Base-by-base conservation (phyloP, 2,329 filamentous ascomycete species). In the Nigrospora osmanthi region DNA sequence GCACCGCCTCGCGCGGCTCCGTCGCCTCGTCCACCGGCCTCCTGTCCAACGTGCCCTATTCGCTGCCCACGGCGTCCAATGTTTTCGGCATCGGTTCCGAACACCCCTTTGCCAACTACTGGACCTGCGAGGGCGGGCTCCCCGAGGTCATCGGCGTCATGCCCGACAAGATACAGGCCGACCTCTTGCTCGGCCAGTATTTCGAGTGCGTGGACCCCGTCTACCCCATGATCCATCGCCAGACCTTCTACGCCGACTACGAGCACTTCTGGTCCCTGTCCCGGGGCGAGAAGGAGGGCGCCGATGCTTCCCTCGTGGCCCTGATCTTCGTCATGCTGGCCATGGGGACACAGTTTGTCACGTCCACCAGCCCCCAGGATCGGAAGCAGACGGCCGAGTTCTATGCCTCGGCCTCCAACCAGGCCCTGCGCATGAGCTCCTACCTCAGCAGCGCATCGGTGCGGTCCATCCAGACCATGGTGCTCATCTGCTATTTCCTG, bases 51-150 rank as follows among this genome's bases (percentile, higher is more conserved):
- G 76, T 89, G 3, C 83, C 85, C 1, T 86, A 85, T 58, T 85
- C 85, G 0, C 72, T 78, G 36, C 78, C 83, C 11, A 81, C 81
- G 7, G 81, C 83, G 2, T 87, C 83, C 45, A 88, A 87, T 52
- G 83, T 89, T 45, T 90, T 90, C 58, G 86, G 86, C n/a, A 81
- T 89, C 50, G 85, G 84, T 13, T 81, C 83, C 1, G 83, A 88
- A 58, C 85, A 89, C 58, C 85, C 85, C 0, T 89, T 89, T 58
- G 81, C 84, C 56, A 90, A 90, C 58, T 90, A 90, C 63, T 91
- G 87, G 87, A 90, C 85, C 3, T 87, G 83, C 56, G 77, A 83
- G 49, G 86, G 87, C 40, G 86, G 85, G 0, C 66, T 91, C 15
- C 72, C 79, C 10, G 87, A 91, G 63, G 85, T 89, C 7, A 80